Conservation (phyloP, 768 basidiomycete species). For the Myochromella boudieri region DNA sequence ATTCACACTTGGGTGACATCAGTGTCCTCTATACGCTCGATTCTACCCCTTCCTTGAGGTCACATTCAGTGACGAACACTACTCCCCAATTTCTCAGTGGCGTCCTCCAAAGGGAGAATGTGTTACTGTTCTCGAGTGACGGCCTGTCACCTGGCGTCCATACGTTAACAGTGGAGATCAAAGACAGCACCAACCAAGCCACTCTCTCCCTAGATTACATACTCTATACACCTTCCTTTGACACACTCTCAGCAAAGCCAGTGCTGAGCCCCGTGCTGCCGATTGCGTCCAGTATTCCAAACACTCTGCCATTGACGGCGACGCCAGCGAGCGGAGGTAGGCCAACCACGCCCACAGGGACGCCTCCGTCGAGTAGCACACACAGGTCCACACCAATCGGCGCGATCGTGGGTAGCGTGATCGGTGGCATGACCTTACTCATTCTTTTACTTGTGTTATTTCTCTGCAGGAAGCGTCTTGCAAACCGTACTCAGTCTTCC, state of each 20-base stretch:
- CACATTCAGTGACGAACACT: slow-evolving; percentile 19
- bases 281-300: too few relatives aligned
- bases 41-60: slow-evolving; percentile 13
- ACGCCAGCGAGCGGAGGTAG: too few relatives aligned
- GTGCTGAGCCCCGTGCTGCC: too few relatives aligned
- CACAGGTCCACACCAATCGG: too few relatives aligned
- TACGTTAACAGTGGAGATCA: slow-evolving; percentile 22
- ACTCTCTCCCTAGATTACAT: slow-evolving; percentile 27
- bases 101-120: slow-evolving; percentile 23
- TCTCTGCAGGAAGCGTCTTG: too few relatives aligned
- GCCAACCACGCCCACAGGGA: too few relatives aligned
- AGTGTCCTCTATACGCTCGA: slow-evolving; percentile 24
- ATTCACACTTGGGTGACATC: slow-evolving; percentile 21
- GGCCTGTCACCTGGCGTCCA: slow-evolving; percentile 24
- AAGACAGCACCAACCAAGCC: slow-evolving; percentile 19
- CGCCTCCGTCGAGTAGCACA: too few relatives aligned
- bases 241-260: slow-evolving; percentile 6
- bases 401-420: too few relatives aligned
- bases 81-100: slow-evolving; percentile 19
- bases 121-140: slow-evolving; percentile 18
- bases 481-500: too few relatives aligned
- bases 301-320: too few relatives aligned
- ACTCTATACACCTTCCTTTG: slow-evolving; percentile 23
- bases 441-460: too few relatives aligned
- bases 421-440: too few relatives aligned